Evolutionary conservation across 1,284 basidiomycete species (phyloP).

Genomic region (Gomphus sp.): DNA sequence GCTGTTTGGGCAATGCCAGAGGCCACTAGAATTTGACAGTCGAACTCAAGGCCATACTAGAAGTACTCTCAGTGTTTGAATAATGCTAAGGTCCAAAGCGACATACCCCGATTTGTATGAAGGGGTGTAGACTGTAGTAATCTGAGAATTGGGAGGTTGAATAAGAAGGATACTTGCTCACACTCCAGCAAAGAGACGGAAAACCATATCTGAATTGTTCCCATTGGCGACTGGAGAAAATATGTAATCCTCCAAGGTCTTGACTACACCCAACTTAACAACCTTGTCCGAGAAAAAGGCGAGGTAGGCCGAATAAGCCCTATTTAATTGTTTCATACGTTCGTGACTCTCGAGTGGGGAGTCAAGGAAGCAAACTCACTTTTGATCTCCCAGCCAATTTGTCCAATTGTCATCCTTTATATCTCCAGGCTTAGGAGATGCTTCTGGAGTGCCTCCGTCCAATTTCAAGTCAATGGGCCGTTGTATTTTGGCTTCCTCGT

Average conservation of each 20-base stretch:
- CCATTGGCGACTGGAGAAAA: conserved; percentile 42
- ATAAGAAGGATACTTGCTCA: conserved; percentile 22
- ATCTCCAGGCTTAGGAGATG: conserved; percentile 23
- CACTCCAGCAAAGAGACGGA: conserved; percentile 48
- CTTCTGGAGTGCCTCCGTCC: conserved; percentile 21
- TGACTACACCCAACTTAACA: conserved; percentile 29
- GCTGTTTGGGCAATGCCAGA: conserved; percentile 51
- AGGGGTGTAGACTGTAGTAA: conserved; percentile 41
- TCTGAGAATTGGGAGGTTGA: not conserved
- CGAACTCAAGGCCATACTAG: conserved; percentile 55
- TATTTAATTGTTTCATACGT: conserved; percentile 12
- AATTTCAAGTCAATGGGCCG: conserved; percentile 36
- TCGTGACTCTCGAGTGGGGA: not conserved
- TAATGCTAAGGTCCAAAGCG: not conserved
- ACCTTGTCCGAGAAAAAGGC: conserved; percentile 48
- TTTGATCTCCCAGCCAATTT: conserved; percentile 42
- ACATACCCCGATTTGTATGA: conserved; percentile 57
- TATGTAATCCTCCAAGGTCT: conserved; percentile 42
- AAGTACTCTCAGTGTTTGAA: not conserved
- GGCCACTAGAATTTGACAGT: conserved; percentile 42
- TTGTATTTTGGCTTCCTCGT: conserved; percentile 30
- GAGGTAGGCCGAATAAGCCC: conserved; percentile 45
- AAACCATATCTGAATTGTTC: conserved; percentile 41
- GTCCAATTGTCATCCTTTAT: conserved; percentile 45
- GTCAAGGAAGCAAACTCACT: conserved; percentile 26